Evolutionary conservation across 78 protist genomes (phyloP).

Genomic region (Dictyostelium capitatum): DNA sequence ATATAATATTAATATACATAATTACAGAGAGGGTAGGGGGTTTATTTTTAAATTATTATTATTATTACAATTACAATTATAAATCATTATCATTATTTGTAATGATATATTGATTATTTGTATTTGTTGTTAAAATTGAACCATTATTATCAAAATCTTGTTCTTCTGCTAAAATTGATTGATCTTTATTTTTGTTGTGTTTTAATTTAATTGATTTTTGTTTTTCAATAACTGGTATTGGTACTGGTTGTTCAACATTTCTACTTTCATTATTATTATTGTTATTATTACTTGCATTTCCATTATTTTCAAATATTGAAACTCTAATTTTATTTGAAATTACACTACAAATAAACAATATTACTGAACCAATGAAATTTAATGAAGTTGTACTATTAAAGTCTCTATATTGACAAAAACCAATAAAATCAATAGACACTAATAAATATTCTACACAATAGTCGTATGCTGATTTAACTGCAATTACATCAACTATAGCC

Average conservation of each 20-base stretch:
- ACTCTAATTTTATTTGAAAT: not conserved
- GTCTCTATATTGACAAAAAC: not conserved
- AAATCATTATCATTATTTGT: slow-evolving; percentile 10
- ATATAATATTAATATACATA: too few species aligned
- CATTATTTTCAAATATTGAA: not conserved
- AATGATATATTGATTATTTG: not conserved
- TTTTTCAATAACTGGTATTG: too few species aligned
- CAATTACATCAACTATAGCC: not conserved
- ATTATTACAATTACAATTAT: too few species aligned
- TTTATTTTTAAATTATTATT: too few species aligned
- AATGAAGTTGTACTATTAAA: not conserved
- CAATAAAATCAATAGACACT: not conserved
- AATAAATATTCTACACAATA: not conserved
- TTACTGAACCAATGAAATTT: not conserved
- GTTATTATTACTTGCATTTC: not conserved
- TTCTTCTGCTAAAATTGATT: slow-evolving; percentile 4
- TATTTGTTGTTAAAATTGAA: not conserved
- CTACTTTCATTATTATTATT: not conserved
- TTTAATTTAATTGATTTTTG: not conserved
- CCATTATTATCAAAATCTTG: slow-evolving; percentile 6
- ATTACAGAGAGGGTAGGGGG: too few species aligned
- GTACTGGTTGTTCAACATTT: not conserved
- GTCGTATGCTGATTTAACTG: slow-evolving; percentile 6
- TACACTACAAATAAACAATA: not conserved
- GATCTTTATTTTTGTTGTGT: not conserved